Conservation (phyloP, 371 early-diverging fungal species). For the Saksenaea oblongispora region DNA sequence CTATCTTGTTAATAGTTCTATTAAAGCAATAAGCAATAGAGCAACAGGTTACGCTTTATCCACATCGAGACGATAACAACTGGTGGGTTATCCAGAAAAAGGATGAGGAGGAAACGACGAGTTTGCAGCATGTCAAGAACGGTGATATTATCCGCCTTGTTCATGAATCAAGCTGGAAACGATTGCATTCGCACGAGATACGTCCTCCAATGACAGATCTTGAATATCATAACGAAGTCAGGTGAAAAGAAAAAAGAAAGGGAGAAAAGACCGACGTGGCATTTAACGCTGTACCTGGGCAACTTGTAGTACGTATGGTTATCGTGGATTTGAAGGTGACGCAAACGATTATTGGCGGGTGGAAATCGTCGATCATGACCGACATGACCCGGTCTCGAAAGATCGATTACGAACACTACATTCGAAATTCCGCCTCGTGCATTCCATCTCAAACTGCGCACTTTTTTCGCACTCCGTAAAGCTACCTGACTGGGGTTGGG, state of each 20-base stretch:
- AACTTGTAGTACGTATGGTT: constrained; percentile 60
- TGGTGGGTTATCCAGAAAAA: constrained; percentile 72
- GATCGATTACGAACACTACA: constrained; percentile 62
- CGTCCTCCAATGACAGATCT: constrained; percentile 81
- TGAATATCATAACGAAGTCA: constrained; percentile 89
- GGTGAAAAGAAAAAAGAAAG: constrained; percentile 27
- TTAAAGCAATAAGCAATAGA: constrained; percentile 41
- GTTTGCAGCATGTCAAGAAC: constrained; percentile 49
- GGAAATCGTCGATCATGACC: constrained; percentile 53
- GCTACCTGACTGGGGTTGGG: constrained; percentile 97
- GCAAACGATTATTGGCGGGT: constrained; percentile 77
- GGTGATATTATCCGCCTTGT: constrained; percentile 62
- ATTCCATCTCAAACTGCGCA: constrained; percentile 72
- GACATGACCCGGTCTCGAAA: constrained; percentile 44
- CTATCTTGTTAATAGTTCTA: not conserved
- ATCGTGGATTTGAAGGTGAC: constrained; percentile 41
- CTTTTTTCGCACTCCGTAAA: constrained; percentile 78
- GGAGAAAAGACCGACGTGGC: not conserved
- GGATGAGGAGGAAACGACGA: constrained; percentile 31
- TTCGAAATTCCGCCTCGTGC: constrained; percentile 72
- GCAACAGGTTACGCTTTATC: constrained; percentile 95
- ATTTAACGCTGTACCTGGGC: not conserved
- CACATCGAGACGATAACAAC: constrained; percentile 87
- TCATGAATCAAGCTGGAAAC: constrained; percentile 52
- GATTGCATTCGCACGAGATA: constrained; percentile 46